phyloP scores from a whole-genome alignment of 108 stramenopile genomes.

The Pseudonitzschia multiseries region DNA sequence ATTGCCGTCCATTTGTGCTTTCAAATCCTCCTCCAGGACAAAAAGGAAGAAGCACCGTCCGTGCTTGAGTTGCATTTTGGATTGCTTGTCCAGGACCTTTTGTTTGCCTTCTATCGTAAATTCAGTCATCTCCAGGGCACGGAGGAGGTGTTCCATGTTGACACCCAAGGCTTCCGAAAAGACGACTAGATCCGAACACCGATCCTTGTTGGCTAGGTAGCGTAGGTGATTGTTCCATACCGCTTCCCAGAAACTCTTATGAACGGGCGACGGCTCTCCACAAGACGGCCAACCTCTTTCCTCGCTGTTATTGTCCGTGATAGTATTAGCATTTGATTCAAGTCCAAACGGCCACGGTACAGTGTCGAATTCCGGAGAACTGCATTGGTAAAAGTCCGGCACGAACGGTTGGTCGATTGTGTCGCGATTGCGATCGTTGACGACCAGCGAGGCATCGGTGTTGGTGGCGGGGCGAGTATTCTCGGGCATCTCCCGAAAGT shows the following conservation, averaged over 20 bases:
- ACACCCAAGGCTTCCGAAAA: background rate
- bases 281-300: background rate
- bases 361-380: background rate
- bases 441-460: background rate
- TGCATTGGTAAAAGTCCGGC: background rate
- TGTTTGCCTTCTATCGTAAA: background rate
- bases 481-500: no score
- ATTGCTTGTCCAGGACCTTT: no score
- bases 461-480: no score
- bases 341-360: background rate
- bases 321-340: no score
- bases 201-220: background rate
- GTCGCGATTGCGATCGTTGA: background rate
- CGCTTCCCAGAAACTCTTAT: background rate
- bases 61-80: no score
- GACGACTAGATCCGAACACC: background rate
- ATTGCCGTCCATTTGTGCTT: background rate
- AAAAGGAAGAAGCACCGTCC: background rate
- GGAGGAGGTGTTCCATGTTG: background rate
- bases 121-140: background rate
- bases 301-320: background rate
- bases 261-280: background rate
- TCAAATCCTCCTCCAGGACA: constrained; percentile 4
- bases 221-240: background rate
- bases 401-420: background rate